A percentile compares a stretch with the other conserved stretches of the same genome.
Evolutionary conservation across 495 filamentous ascomycete species (phyloP).

Genomic region (Parmelia sp.): DNA sequence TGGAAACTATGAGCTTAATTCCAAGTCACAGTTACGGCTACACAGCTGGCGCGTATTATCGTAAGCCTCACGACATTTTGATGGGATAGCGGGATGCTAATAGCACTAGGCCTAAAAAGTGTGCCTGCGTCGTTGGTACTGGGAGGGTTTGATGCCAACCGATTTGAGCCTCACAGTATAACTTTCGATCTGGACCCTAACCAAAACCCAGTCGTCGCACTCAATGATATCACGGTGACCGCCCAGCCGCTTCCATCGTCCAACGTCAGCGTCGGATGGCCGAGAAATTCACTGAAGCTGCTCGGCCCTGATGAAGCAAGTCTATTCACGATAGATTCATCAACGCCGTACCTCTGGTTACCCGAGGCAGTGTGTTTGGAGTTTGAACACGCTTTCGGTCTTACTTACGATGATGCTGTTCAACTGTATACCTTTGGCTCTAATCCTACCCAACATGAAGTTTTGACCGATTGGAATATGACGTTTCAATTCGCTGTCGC

Average conservation of each 20-base stretch:
- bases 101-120: constrained; percentile 34
- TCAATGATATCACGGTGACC: constrained; percentile 50
- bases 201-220: constrained; percentile 44
- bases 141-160: constrained; percentile 57
- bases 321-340: constrained; percentile 56
- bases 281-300: constrained; percentile 32
- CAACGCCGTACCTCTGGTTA: constrained; percentile 63
- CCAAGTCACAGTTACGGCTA: constrained; percentile 61
- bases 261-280: constrained; percentile 39
- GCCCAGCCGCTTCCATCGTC: constrained; percentile 32
- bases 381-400: constrained; percentile 54
- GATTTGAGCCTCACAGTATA: constrained; percentile 49
- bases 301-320: constrained; percentile 42
- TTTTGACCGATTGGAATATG: constrained; percentile 26
- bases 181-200: constrained; percentile 48
- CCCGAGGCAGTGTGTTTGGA: constrained; percentile 53
- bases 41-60: constrained; percentile 60
- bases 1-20: constrained; percentile 45
- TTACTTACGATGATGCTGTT: constrained; percentile 50
- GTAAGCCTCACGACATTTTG: too few species aligned
- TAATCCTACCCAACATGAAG: constrained; percentile 29
- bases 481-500: constrained; percentile 54
- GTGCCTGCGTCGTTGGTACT: constrained; percentile 52
- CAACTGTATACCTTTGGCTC: constrained; percentile 41
- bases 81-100: constrained; percentile 23